Base-by-base conservation (phyloP, 164 flowering plant genomes). In the Liriodendron chinense region DNA sequence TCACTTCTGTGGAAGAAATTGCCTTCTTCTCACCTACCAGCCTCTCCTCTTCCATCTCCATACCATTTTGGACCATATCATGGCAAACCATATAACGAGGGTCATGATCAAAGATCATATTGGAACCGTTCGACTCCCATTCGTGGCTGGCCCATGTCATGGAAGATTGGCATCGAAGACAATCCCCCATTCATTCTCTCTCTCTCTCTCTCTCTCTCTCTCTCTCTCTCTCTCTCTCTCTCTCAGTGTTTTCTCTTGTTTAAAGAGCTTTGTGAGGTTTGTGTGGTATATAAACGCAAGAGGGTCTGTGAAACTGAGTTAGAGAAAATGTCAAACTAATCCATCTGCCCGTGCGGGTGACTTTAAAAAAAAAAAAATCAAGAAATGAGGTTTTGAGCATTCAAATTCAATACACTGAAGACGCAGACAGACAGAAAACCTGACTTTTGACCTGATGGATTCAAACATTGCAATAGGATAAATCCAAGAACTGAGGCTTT, bases 1-100 rank as follows among this genome's bases (percentile, higher is more conserved):
- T 71, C 63, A 71, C 74, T 22, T 71, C 65, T 56, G 74, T 53
- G 12, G 74, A 56, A 20, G 47, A 26, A 23, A 71, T 49, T 59
- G n/a, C 7, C 47, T 22, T 28, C 34, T 53, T 59, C 47, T 71
- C 47, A 21, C 24, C 65, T 26, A 24, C 5, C 16, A 47, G 8
- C 16, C 72, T 56, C 62, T 50, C 61, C 34, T 34, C 49, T 8
- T 53, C 70, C 12, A 28, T 20, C n/a, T 14, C 48, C 48, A 8
- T 22, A 3, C 1, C 67, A 24, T 23, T 24, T 24, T 23, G 22
- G 26, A 3, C 67, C 24, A 26, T 23, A 10, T 26, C 26, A 21
- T 23, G 8, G 0, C 67, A 26, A 3, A 13, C 9, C 14, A 10
- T 3, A 13, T 20, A 3, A 13, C 22, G 7, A n/a, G 22, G 5